Conservation (phyloP, 2,329 filamentous ascomycete species). For the Fonsecaea pedrosoi region DNA sequence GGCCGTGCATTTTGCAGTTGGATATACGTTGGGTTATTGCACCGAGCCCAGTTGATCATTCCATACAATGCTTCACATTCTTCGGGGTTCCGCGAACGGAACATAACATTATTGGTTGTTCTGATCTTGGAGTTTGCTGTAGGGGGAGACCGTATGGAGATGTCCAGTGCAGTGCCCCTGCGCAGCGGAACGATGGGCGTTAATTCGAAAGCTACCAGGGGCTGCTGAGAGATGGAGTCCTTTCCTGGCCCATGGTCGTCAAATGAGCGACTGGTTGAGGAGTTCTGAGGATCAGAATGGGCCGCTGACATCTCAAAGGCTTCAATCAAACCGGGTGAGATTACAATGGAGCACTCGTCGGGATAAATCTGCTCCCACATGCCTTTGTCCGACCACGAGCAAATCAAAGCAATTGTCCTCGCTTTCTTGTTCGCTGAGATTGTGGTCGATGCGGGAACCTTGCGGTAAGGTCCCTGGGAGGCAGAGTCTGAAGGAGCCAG, state of each 20-base stretch:
- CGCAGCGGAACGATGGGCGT: slow-evolving; percentile 90
- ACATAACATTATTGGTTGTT: slow-evolving; percentile 81
- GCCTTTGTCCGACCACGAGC: slow-evolving; percentile 68
- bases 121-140: slow-evolving; percentile 73
- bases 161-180: slow-evolving; percentile 88
- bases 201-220: slow-evolving; percentile 76
- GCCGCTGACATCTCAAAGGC: slow-evolving; percentile 63
- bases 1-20: slow-evolving; percentile 74
- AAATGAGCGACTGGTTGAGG: slow-evolving; percentile 32
- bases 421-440: slow-evolving; percentile 56
- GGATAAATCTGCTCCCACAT: slow-evolving; percentile 67
- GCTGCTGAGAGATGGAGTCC: slow-evolving; percentile 49
- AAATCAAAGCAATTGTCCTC: slow-evolving; percentile 66
- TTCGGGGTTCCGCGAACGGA: slow-evolving; percentile 76
- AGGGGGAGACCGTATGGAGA: slow-evolving; percentile 89
- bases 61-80: slow-evolving; percentile 85
- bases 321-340: slow-evolving; percentile 70
- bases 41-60: slow-evolving; percentile 84
- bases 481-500: slow-evolving; percentile 81
- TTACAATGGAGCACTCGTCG: slow-evolving; percentile 67
- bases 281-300: slow-evolving; percentile 45
- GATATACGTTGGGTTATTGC: slow-evolving; percentile 92
- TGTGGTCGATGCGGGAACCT: slow-evolving; percentile 50
- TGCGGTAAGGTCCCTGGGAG: slow-evolving; percentile 73
- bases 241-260: slow-evolving; percentile 41